These are phyloP conservation scores for Spinacia oleracea DNA, from an alignment of 179 eudicot genomes.

Conservation along the genomic window DNA sequence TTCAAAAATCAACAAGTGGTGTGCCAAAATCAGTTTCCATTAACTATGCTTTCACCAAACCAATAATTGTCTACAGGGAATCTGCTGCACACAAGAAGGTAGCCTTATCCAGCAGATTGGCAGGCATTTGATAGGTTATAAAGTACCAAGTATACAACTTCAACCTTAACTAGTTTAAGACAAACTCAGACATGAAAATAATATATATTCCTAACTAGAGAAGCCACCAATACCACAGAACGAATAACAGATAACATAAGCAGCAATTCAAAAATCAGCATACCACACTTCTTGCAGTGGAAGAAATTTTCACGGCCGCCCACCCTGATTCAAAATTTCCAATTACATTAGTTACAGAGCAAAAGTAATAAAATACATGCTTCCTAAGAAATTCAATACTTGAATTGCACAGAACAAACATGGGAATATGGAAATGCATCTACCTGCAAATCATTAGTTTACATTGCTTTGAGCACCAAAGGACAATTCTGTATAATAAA, in stretches of 20 bases:
- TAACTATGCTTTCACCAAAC: too few relatives aligned
- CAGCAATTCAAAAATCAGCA: conserved; percentile 21
- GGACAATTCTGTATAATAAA: not conserved
- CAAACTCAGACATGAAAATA: not conserved
- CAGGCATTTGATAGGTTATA: not conserved
- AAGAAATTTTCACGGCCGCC: conserved; percentile 89
- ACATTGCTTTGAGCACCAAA: not conserved
- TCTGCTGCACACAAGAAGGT: too few relatives aligned
- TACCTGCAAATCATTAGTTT: not conserved
- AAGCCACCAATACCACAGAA: not conserved
- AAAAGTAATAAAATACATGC: not conserved
- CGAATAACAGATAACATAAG: not conserved
- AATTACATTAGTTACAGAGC: conserved; percentile 7
- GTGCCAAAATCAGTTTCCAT: too few relatives aligned
- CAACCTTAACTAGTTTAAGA: not conserved
- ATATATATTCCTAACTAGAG: not conserved
- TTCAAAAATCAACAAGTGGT: too few relatives aligned
- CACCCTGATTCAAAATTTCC: conserved; percentile 47
- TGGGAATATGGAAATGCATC: not conserved
- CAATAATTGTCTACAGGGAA: too few relatives aligned
- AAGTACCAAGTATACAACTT: not conserved
- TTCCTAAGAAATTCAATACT: not conserved
- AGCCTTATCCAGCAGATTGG: too few relatives aligned
- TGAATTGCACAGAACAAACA: not conserved
- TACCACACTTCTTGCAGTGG: conserved; percentile 97